A percentile compares a stretch with the other conserved stretches of the same genome.
Evolutionary conservation across 352 stramenopile species (phyloP).

Genomic region (Phytophthora meadii): DNA sequence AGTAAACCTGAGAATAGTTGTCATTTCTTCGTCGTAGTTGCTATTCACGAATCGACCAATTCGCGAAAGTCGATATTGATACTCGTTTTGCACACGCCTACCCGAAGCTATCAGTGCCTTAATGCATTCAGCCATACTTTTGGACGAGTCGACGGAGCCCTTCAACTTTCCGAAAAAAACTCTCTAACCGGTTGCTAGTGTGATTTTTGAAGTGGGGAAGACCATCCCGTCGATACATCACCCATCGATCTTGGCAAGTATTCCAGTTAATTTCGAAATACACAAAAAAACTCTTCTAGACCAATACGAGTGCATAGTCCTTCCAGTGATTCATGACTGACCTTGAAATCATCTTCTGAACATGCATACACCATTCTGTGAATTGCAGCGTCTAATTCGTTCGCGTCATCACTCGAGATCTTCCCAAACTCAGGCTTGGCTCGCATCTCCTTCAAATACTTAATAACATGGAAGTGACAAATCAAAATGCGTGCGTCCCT

Average conservation of each 20-base stretch:
- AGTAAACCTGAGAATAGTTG: conserved; percentile 21
- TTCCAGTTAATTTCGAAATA: conserved; percentile 41
- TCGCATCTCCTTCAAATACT: conserved; percentile 21
- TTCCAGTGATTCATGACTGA: too few relatives aligned
- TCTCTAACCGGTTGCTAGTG: conserved; percentile 45
- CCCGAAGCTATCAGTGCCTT: conserved; percentile 2
- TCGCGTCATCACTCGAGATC: conserved; percentile 22
- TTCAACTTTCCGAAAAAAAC: conserved; percentile 35
- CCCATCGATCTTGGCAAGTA: conserved; percentile 30
- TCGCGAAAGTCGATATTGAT: too few relatives aligned
- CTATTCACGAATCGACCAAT: conserved; percentile 14
- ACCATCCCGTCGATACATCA: conserved; percentile 9
- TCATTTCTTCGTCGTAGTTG: conserved; percentile 31
- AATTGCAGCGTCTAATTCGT: conserved; percentile 3
- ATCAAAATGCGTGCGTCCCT: conserved; percentile 16
- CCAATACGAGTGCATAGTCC: too few relatives aligned
- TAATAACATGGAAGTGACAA: conserved; percentile 34
- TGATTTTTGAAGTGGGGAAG: conserved; percentile 35
- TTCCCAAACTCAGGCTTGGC: conserved; percentile 19
- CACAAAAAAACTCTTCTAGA: conserved; percentile 2
- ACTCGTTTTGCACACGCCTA: conserved; percentile 8
- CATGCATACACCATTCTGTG: too few relatives aligned
- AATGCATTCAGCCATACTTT: conserved; percentile 21
- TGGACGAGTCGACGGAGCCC: background rate
- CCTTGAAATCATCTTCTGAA: too few relatives aligned